These are phyloP conservation scores for Plenodomus tracheiphilus DNA, from an alignment of 2,329 filamentous ascomycete species.

Conservation along the genomic window DNA sequence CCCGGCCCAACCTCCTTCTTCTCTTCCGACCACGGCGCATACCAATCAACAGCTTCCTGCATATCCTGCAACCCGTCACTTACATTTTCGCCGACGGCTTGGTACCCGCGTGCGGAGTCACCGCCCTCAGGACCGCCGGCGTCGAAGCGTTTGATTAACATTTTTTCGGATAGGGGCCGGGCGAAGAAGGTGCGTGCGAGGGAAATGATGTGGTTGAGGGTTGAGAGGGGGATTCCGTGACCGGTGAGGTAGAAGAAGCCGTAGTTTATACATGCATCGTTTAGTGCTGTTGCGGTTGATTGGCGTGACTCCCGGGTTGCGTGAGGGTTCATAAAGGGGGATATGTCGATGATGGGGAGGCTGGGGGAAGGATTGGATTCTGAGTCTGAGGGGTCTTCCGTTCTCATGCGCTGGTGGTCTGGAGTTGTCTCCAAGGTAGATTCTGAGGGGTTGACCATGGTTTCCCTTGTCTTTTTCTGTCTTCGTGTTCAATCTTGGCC, in stretches of 20 bases:
- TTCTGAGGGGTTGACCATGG: too few relatives aligned
- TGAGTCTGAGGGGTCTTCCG: constrained; percentile 17
- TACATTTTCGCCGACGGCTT: constrained; percentile 44
- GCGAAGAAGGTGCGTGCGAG: constrained; percentile 44
- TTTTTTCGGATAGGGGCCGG: constrained; percentile 31
- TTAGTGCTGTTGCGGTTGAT: constrained; percentile 37
- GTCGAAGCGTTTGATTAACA: constrained; percentile 40
- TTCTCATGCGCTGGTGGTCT: too few relatives aligned
- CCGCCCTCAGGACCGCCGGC: constrained; percentile 37
- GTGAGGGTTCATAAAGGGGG: constrained; percentile 37
- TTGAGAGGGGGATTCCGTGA: constrained; percentile 43
- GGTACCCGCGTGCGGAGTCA: constrained; percentile 45
- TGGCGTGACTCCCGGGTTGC: constrained; percentile 19
- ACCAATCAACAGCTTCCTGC: constrained; percentile 48
- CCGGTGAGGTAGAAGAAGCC: constrained; percentile 51
- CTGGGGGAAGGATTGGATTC: constrained; percentile 19
- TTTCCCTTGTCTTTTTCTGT: too few relatives aligned
- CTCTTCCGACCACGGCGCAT: constrained; percentile 37
- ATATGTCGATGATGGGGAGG: constrained; percentile 49
- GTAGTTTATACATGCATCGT: constrained; percentile 42
- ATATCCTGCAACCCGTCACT: constrained; percentile 40
- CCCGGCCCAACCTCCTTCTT: constrained; percentile 16
- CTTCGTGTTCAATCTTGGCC: too few relatives aligned
- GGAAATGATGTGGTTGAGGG: constrained; percentile 30
- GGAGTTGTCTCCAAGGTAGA: too few relatives aligned